Conservation (phyloP, 2,329 filamentous ascomycete genomes). For the Helotiales sp. region DNA sequence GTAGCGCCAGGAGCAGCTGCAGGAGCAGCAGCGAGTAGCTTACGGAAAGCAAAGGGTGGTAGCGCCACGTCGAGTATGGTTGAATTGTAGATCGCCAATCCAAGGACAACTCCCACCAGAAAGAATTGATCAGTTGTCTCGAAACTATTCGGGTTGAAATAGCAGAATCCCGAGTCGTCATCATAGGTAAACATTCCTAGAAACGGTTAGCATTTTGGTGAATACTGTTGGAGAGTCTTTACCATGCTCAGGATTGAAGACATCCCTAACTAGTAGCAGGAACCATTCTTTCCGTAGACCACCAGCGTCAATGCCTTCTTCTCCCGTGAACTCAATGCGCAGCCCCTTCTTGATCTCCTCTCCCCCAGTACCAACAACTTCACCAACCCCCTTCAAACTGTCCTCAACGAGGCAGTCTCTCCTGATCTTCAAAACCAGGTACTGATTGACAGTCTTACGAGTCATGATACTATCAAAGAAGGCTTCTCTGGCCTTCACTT, state of each 20-base stretch:
- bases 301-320: conserved; percentile 90
- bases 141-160: conserved; percentile 89
- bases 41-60: conserved; percentile 87
- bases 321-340: conserved; percentile 82
- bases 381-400: conserved; percentile 82
- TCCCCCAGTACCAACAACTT: conserved; percentile 78
- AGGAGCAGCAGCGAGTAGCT: conserved; percentile 80
- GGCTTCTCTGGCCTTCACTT: conserved; percentile 82
- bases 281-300: conserved; percentile 96
- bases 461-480: conserved; percentile 90
- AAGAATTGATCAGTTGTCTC: conserved; percentile 93
- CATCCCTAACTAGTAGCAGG: conserved; percentile 81
- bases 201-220: conserved; percentile 23
- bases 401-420: conserved; percentile 88
- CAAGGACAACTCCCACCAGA: conserved; percentile 84
- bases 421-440: conserved; percentile 77
- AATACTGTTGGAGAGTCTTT: conserved; percentile 42
- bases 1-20: conserved; percentile 58
- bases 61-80: conserved; percentile 89
- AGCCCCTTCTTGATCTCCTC: conserved; percentile 92
- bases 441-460: conserved; percentile 74
- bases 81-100: conserved; percentile 92
- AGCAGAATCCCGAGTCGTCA: conserved; percentile 87
- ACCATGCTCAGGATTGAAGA: conserved; percentile 92
- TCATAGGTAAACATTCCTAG: conserved; percentile 90